Evolutionary conservation across 495 filamentous ascomycete genomes (phyloP).

Genomic region (Xylaria flabelliformis): DNA sequence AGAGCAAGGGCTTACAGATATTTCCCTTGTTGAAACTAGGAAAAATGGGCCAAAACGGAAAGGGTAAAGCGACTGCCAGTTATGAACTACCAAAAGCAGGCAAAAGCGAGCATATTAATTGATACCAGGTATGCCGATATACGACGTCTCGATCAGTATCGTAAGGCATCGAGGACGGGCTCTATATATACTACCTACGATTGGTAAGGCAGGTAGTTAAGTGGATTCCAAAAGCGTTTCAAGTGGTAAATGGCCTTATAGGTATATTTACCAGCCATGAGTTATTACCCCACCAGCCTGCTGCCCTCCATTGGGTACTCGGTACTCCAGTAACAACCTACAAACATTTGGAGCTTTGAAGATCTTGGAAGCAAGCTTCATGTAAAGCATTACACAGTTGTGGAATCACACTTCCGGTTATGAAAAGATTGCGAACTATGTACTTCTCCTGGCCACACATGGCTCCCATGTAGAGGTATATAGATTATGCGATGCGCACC

Average conservation of each 20-base stretch:
- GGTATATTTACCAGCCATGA: background rate
- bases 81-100: background rate
- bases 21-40: slow-evolving; percentile 16
- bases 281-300: background rate
- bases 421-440: background rate
- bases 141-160: background rate
- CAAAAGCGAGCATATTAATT: background rate
- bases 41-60: background rate
- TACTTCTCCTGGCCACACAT: background rate
- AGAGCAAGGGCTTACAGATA: background rate
- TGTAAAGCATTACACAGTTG: background rate
- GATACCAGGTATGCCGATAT: background rate
- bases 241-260: background rate
- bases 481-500: background rate
- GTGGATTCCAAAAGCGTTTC: background rate
- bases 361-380: background rate
- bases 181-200: background rate
- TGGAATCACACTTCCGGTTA: background rate
- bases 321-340: background rate
- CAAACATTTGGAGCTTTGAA: background rate
- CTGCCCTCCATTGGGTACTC: background rate
- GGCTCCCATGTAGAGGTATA: no score
- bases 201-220: background rate
- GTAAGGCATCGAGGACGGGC: background rate
- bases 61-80: background rate